phyloP scores from a whole-genome alignment of 371 early-diverging fungal genomes.

The Apophysomyces variabilis region DNA sequence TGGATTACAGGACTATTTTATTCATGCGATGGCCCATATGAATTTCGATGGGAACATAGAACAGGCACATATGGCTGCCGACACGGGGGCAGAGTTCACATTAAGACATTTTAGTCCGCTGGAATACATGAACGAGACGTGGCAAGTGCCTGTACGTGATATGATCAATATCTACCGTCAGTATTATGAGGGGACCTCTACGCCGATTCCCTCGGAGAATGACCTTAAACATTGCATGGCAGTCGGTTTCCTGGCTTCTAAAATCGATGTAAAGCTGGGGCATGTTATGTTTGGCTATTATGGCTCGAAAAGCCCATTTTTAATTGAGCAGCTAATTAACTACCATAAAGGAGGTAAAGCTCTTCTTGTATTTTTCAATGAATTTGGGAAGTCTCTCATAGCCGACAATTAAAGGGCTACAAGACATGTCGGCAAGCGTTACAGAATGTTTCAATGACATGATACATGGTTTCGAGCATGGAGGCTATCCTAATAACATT shows the following conservation, averaged over 20 bases:
- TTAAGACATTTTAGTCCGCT: constrained; percentile 54
- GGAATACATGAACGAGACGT: constrained; percentile 56
- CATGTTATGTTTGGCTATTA: constrained; percentile 51
- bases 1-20: constrained; percentile 72
- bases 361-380: too few relatives aligned
- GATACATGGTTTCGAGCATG: constrained; percentile 53
- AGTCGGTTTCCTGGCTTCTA: constrained; percentile 66
- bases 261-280: constrained; percentile 59
- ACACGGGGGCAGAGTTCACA: constrained; percentile 84
- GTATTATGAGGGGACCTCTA: constrained; percentile 22
- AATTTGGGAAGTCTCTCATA: background rate
- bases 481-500: constrained; percentile 21
- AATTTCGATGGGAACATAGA: constrained; percentile 64
- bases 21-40: constrained; percentile 65
- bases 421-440: constrained; percentile 69
- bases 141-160: constrained; percentile 82
- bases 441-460: constrained; percentile 66
- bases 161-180: constrained; percentile 70
- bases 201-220: constrained; percentile 32
- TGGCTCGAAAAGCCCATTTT: constrained; percentile 65
- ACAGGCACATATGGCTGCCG: constrained; percentile 75
- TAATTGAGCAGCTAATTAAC: constrained; percentile 70
- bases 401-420: constrained; percentile 43
- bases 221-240: constrained; percentile 64
- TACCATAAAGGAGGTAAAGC: constrained; percentile 75